A percentile compares a stretch with the other conserved stretches of the same genome.
Conservation (phyloP, 2,329 filamentous ascomycete species). For the Monosporascus ibericus region DNA sequence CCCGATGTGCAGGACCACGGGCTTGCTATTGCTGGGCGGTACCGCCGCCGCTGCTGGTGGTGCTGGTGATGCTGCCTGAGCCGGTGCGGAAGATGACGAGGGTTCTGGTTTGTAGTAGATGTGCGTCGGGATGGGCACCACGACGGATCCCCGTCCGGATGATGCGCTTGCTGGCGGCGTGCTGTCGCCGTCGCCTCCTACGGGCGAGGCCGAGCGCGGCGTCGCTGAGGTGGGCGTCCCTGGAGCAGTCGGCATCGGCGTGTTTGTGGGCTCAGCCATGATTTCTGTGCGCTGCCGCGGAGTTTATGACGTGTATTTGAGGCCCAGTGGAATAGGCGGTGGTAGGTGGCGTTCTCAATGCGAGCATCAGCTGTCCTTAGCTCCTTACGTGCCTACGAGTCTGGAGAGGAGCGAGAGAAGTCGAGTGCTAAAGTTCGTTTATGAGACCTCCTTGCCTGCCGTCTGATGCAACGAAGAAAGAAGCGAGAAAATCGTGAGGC, state of each 20-base stretch:
- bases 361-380: no score
- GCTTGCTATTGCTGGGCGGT: constrained; percentile 23
- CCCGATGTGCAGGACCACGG: constrained; percentile 68
- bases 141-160: constrained; percentile 8
- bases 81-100: constrained; percentile 7
- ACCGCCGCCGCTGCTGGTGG: constrained; percentile 15
- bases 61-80: constrained; percentile 10
- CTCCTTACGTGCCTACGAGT: no score
- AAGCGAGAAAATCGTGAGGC: not conserved
- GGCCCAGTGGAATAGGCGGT: no score
- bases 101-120: constrained; percentile 14
- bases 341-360: no score
- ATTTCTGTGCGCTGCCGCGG: not conserved
- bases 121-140: constrained; percentile 18
- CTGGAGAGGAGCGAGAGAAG: no score
- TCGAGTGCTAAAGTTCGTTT: no score
- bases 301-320: not conserved
- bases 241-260: constrained; percentile 35
- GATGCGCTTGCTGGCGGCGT: constrained; percentile 4
- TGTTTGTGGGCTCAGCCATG: constrained; percentile 44
- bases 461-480: not conserved
- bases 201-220: constrained; percentile 36
- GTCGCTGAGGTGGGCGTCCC: constrained; percentile 29
- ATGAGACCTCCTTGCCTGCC: no score
- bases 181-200: constrained; percentile 2